Evolutionary conservation across 1,284 basidiomycete species (phyloP).

Genomic region (Macrocystidia cucumis): DNA sequence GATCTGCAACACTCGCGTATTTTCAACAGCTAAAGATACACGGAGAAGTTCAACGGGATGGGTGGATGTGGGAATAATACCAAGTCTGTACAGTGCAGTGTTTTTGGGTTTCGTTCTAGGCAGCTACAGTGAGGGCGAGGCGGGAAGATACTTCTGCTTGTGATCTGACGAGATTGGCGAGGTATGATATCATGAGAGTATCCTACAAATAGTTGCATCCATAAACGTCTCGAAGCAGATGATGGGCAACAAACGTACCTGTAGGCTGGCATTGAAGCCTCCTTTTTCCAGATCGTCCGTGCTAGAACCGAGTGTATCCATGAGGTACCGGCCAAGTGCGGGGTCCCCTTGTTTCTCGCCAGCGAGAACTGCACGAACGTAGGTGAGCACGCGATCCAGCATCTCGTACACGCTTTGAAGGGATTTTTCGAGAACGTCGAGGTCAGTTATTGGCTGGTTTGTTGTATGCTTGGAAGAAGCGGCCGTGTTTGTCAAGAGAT

Average conservation of each 20-base stretch:
- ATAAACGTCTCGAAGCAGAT: slow-evolving; percentile 7
- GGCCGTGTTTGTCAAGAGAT: slow-evolving; percentile 60
- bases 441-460: slow-evolving; percentile 47
- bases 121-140: slow-evolving; percentile 65
- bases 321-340: slow-evolving; percentile 86
- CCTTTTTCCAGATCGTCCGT: slow-evolving; percentile 63
- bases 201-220: slow-evolving; percentile 47
- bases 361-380: slow-evolving; percentile 79
- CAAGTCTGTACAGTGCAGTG: slow-evolving; percentile 3
- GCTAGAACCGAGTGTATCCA: slow-evolving; percentile 79
- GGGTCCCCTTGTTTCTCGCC: slow-evolving; percentile 81
- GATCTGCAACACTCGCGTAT: slow-evolving; percentile 94
- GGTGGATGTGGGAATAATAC: not conserved
- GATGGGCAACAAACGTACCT: slow-evolving; percentile 31
- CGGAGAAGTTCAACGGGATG: slow-evolving; percentile 5
- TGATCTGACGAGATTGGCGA: slow-evolving; percentile 89
- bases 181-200: slow-evolving; percentile 90
- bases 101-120: slow-evolving; percentile 17
- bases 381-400: slow-evolving; percentile 80
- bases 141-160: slow-evolving; percentile 93
- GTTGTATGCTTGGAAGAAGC: slow-evolving; percentile 42
- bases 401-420: slow-evolving; percentile 68
- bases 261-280: slow-evolving; percentile 70
- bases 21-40: slow-evolving; percentile 68
- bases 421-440: slow-evolving; percentile 66